phyloP scores from a whole-genome alignment of 2,329 filamentous ascomycete species.

The Neospermospora avenae region DNA sequence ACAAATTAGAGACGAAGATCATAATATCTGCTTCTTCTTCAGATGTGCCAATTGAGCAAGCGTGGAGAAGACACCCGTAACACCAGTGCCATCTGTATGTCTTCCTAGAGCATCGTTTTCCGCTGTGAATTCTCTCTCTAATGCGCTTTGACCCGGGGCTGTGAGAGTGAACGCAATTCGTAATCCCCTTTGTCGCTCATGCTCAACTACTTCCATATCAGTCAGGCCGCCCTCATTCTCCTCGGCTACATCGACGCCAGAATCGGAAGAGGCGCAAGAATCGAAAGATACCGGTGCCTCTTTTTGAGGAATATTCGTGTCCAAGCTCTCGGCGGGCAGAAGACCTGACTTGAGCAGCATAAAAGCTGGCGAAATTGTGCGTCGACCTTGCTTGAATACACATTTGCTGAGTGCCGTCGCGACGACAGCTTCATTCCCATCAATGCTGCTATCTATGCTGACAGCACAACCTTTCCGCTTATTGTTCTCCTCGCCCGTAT shows the following conservation, averaged over 20 bases:
- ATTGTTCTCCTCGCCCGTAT: slow-evolving; percentile 1
- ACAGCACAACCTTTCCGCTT: slow-evolving; percentile 1
- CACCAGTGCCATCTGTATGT: slow-evolving; percentile 38
- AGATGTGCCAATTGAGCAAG: slow-evolving; percentile 36
- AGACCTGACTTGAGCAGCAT: slow-evolving; percentile 58
- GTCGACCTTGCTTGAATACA: slow-evolving; percentile 57
- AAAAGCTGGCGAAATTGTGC: slow-evolving; percentile 63
- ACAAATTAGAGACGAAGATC: background rate
- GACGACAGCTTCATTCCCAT: slow-evolving; percentile 18
- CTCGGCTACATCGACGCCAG: slow-evolving; percentile 20
- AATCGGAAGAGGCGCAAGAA: slow-evolving; percentile 21
- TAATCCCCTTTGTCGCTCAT: slow-evolving; percentile 25
- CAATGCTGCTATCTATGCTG: slow-evolving; percentile 4
- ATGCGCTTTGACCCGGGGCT: slow-evolving; percentile 22
- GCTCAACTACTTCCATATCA: slow-evolving; percentile 18
- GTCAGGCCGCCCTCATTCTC: slow-evolving; percentile 6
- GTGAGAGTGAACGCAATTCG: slow-evolving; percentile 19
- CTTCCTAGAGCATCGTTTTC: slow-evolving; percentile 35
- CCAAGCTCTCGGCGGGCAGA: slow-evolving; percentile 44
- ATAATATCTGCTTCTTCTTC: slow-evolving; percentile 33
- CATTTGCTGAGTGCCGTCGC: slow-evolving; percentile 56
- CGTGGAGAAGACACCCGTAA: slow-evolving; percentile 37
- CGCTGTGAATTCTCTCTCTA: slow-evolving; percentile 27
- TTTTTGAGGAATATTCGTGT: background rate
- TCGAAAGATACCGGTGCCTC: background rate